Evolutionary conservation across 2,329 filamentous ascomycete species (phyloP).

Genomic region (Xylariaceae sp.): DNA sequence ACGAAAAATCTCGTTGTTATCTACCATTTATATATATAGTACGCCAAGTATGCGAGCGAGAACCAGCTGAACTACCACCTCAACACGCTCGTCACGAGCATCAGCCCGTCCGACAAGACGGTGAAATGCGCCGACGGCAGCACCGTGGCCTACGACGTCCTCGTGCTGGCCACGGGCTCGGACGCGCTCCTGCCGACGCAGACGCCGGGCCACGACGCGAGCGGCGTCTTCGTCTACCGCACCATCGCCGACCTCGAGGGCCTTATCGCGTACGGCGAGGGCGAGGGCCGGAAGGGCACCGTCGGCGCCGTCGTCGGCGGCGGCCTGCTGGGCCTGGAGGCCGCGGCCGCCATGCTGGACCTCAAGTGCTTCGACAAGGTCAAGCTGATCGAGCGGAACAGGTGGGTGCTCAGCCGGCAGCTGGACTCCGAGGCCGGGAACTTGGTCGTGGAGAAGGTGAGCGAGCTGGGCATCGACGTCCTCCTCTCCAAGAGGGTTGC

Average conservation of each 20-base stretch:
- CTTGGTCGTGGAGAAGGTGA: conserved; percentile 78
- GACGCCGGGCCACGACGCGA: conserved; percentile 72
- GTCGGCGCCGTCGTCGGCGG: conserved; percentile 76
- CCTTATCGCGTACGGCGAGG: conserved; percentile 68
- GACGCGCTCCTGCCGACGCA: conserved; percentile 68
- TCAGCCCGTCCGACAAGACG: conserved; percentile 57
- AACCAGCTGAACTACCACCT: conserved; percentile 68
- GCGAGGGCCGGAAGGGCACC: conserved; percentile 59
- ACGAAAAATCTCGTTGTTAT: too few relatives aligned
- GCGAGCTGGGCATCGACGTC: conserved; percentile 72
- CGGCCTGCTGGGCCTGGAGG: conserved; percentile 78
- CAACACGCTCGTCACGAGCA: conserved; percentile 66
- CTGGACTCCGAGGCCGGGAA: conserved; percentile 74
- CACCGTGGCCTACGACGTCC: conserved; percentile 67
- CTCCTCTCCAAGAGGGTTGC: conserved; percentile 71
- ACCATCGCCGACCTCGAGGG: conserved; percentile 76
- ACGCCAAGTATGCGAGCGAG: conserved; percentile 55
- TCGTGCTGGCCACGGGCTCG: conserved; percentile 81
- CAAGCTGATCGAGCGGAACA: conserved; percentile 73
- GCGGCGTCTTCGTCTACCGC: conserved; percentile 83
- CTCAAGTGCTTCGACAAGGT: conserved; percentile 68
- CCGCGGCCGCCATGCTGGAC: conserved; percentile 88
- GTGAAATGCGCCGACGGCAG: conserved; percentile 67
- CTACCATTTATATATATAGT: conserved; percentile 49
- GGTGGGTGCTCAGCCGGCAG: conserved; percentile 78